Evolutionary conservation across 257 asterid species (phyloP).

Genomic region (Solanum paucissectum): DNA sequence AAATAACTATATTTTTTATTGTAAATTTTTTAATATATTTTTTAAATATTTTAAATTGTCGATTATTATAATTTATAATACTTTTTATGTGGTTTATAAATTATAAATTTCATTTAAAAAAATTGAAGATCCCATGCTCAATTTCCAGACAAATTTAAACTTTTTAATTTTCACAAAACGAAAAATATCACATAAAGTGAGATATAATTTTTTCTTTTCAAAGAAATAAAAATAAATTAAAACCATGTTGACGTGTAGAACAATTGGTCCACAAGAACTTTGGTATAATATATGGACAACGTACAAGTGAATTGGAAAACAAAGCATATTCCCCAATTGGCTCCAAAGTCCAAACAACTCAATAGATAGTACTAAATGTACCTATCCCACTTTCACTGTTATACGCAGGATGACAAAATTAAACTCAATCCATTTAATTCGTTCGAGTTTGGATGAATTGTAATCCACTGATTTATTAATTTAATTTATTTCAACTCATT

Average conservation of each 20-base stretch:
- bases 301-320: not conserved
- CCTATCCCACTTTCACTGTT: not conserved
- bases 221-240: not conserved
- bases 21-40: too few relatives aligned
- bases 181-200: too few relatives aligned
- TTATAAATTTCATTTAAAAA: not conserved
- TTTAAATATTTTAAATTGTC: not conserved
- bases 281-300: not conserved
- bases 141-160: too few relatives aligned
- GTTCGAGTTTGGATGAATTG: too few relatives aligned
- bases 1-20: too few relatives aligned
- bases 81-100: not conserved
- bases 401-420: too few relatives aligned
- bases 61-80: not conserved
- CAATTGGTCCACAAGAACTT: not conserved
- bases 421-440: too few relatives aligned
- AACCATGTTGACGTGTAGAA: not conserved
- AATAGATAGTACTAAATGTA: not conserved
- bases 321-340: not conserved
- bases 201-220: too few relatives aligned
- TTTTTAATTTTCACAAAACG: rapidly evolving
- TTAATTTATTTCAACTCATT: too few relatives aligned
- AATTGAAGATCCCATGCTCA: too few relatives aligned
- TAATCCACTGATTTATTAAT: too few relatives aligned
- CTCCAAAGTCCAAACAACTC: not conserved